Conservation (phyloP, 805 yeast genomes). For the Spathaspora girioi region DNA sequence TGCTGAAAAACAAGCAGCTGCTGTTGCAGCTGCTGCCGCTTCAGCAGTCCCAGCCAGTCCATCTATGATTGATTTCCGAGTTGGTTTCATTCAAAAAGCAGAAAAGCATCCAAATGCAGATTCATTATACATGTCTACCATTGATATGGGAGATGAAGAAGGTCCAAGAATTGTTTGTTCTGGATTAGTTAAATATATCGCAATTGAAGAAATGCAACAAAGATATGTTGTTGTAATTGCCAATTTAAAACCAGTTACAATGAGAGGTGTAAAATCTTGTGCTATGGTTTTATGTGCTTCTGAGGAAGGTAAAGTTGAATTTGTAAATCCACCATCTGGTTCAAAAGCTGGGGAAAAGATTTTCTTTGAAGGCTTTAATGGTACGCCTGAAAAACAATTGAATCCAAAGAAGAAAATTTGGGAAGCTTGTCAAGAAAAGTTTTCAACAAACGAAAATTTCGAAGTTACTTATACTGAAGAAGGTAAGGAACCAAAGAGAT, state of each 20-base stretch:
- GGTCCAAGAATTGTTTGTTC: slow-evolving; percentile 99
- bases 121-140: slow-evolving; percentile 91
- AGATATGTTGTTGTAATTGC: slow-evolving; percentile 89
- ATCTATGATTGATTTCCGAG: slow-evolving; percentile 84
- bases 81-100: slow-evolving; percentile 96
- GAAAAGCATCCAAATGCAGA: slow-evolving; percentile 98
- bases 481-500: slow-evolving; percentile 68
- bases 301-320: slow-evolving; percentile 70
- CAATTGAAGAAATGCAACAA: slow-evolving; percentile 93
- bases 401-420: slow-evolving; percentile 98
- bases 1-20: slow-evolving; percentile 45
- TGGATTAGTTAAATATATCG: slow-evolving; percentile 85
- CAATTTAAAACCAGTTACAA: slow-evolving; percentile 93
- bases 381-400: slow-evolving; percentile 84
- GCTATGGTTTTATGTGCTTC: slow-evolving; percentile 98
- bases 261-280: slow-evolving; percentile 94
- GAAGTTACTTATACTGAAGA: slow-evolving; percentile 80
- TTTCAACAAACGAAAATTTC: slow-evolving; percentile 71
- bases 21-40: slow-evolving; percentile 48
- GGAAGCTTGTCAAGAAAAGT: slow-evolving; percentile 91
- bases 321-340: slow-evolving; percentile 91
- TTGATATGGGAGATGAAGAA: slow-evolving; percentile 92
- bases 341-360: slow-evolving; percentile 94
- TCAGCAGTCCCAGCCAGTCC: slow-evolving; percentile 63
- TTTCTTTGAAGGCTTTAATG: slow-evolving; percentile 88